phyloP scores from a whole-genome alignment of 2,329 filamentous ascomycete species.

The Fusarium veterinarium region DNA sequence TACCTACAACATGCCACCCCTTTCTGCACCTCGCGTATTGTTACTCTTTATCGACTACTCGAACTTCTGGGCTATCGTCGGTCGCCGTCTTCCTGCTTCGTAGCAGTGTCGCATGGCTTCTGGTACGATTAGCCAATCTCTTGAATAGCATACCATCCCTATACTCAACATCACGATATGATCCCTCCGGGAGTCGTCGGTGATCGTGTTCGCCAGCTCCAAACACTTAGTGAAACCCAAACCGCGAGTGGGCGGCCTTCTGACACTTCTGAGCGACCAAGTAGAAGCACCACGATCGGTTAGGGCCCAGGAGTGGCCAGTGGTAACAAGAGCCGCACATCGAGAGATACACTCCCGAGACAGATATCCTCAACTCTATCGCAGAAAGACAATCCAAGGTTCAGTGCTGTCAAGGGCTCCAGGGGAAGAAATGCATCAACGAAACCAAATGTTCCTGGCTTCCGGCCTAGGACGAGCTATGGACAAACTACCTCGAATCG shows the following conservation, averaged over 20 bases:
- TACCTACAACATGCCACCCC: slow-evolving; percentile 20
- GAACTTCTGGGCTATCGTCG: neutral
- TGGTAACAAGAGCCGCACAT: slow-evolving; percentile 43
- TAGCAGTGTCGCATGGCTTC: slow-evolving; percentile 23
- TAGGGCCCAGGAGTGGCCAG: slow-evolving; percentile 44
- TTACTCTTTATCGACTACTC: slow-evolving; percentile 20
- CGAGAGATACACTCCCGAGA: slow-evolving; percentile 40
- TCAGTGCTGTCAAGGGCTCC: neutral
- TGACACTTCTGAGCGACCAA: slow-evolving; percentile 30
- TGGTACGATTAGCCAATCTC: slow-evolving; percentile 10
- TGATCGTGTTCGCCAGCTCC: slow-evolving; percentile 46
- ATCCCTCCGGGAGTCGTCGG: slow-evolving; percentile 46
- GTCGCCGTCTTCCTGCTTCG: slow-evolving; percentile 7
- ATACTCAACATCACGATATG: slow-evolving; percentile 17
- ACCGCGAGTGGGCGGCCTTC: slow-evolving; percentile 1
- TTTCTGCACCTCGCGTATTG: slow-evolving; percentile 9
- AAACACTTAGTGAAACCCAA: slow-evolving; percentile 35
- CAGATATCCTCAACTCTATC: slow-evolving; percentile 30
- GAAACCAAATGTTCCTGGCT: slow-evolving; percentile 21
- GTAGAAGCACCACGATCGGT: slow-evolving; percentile 44
- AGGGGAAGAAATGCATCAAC: slow-evolving; percentile 2
- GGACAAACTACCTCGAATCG: neutral
- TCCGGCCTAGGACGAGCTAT: slow-evolving; percentile 5
- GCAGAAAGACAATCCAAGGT: slow-evolving; percentile 18
- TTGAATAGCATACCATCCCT: slow-evolving; percentile 2